phyloP scores from a whole-genome alignment of 31 red algal species.

The Endocladia muricata region DNA sequence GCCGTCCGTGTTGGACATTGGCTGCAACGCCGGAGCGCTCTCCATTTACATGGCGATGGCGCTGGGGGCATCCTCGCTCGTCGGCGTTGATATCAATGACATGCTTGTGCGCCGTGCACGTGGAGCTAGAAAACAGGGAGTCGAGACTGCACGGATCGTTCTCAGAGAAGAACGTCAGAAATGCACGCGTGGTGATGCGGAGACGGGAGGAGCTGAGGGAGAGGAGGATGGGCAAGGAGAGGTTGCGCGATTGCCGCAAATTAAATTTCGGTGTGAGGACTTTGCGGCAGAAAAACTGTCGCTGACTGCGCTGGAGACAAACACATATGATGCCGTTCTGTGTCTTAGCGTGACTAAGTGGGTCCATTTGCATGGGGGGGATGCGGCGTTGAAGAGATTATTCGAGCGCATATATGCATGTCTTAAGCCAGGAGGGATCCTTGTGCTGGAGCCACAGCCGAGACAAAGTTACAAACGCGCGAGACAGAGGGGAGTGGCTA shows the following conservation, averaged over 20 bases:
- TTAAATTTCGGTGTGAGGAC: constrained; percentile 51
- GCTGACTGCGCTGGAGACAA: neutral
- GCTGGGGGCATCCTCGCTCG: neutral
- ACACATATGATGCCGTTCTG: constrained; percentile 59
- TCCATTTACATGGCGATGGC: constrained; percentile 26
- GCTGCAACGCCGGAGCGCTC: constrained; percentile 78
- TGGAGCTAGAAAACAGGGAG: neutral
- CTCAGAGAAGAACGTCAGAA: neutral
- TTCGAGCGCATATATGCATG: constrained; percentile 32
- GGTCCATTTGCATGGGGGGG: constrained; percentile 74
- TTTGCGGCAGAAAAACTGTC: constrained; percentile 25
- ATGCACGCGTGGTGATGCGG: neutral
- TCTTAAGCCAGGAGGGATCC: constrained; percentile 53
- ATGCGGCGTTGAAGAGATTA: constrained; percentile 43
- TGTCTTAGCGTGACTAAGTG: constrained; percentile 86
- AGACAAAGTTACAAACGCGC: constrained; percentile 67
- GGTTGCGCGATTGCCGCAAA: neutral
- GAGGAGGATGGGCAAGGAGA: neutral
- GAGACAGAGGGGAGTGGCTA: constrained; percentile 2
- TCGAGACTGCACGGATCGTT: neutral
- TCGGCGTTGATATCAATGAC: constrained; percentile 75
- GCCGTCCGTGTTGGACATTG: constrained; percentile 60
- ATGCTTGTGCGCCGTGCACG: constrained; percentile 45
- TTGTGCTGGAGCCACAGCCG: constrained; percentile 76
- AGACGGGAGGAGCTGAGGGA: neutral